These are phyloP conservation scores for Pichia sp. DNA, from an alignment of 1,139 yeast genomes.

Conservation along the genomic window DNA sequence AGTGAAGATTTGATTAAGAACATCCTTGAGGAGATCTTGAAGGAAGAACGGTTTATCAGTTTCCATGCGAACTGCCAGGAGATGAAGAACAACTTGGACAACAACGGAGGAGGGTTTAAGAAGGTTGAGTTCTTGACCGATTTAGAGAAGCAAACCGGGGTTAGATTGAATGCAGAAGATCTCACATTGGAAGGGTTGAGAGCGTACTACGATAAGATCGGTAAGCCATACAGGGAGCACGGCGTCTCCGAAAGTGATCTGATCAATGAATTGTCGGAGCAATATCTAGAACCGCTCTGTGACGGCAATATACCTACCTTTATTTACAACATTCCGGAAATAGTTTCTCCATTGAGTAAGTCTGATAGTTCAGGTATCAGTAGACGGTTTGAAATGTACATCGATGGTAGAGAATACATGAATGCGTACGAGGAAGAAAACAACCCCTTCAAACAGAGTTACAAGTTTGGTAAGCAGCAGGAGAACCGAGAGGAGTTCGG, in stretches of 20 bases:
- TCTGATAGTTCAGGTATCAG: slow-evolving; percentile 39
- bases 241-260: slow-evolving; percentile 54
- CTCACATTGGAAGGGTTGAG: slow-evolving; percentile 1
- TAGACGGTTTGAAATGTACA: slow-evolving; percentile 79
- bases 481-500: slow-evolving; percentile 42
- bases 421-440: slow-evolving; percentile 98
- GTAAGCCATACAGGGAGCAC: background rate
- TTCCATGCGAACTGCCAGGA: slow-evolving; percentile 30
- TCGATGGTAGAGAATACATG: slow-evolving; percentile 76
- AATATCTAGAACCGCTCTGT: slow-evolving; percentile 65
- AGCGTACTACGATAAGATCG: slow-evolving; percentile 1
- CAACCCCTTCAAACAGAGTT: slow-evolving; percentile 66
- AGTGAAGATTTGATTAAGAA: slow-evolving; percentile 57
- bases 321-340: slow-evolving; percentile 80
- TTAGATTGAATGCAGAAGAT: background rate
- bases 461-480: slow-evolving; percentile 61
- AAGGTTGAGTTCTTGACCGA: slow-evolving; percentile 62
- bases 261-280: slow-evolving; percentile 63
- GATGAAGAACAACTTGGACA: slow-evolving; percentile 16
- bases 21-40: slow-evolving; percentile 32
- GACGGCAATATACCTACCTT: slow-evolving; percentile 55
- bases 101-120: slow-evolving; percentile 34
- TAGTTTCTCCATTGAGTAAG: slow-evolving; percentile 87
- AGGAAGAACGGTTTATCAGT: slow-evolving; percentile 18
- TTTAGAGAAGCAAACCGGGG: slow-evolving; percentile 47